A percentile compares a stretch with the other conserved stretches of the same genome.
These are phyloP conservation scores for Penicillium cataractarum DNA, from an alignment of 495 filamentous ascomycete species.

Conservation along the genomic window DNA sequence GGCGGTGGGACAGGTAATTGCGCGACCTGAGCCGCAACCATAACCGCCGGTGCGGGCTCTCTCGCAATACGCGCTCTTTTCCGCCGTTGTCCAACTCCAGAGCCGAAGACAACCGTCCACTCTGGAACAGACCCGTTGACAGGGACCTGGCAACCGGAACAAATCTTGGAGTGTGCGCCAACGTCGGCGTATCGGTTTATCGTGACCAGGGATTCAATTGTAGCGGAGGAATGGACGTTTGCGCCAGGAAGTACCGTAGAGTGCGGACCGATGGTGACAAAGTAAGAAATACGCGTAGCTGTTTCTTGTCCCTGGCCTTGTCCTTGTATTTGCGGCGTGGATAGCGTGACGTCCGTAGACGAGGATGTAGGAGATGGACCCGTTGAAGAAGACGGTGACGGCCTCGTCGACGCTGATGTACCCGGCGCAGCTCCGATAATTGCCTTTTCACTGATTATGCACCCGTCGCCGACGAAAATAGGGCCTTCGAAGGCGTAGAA, in stretches of 20 bases:
- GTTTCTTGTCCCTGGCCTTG: conserved; percentile 20
- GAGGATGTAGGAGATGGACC: conserved; percentile 18
- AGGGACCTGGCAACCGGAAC: conserved; percentile 40
- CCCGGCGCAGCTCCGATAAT: conserved; percentile 56
- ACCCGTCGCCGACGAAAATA: conserved; percentile 71
- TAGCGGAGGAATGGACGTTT: conserved; percentile 39
- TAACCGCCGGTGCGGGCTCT: conserved; percentile 26
- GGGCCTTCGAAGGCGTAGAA: conserved; percentile 70
- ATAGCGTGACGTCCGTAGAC: conserved; percentile 1
- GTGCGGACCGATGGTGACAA: conserved; percentile 40
- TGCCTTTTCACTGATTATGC: conserved; percentile 76
- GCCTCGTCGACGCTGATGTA: conserved; percentile 15
- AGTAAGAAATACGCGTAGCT: conserved; percentile 39
- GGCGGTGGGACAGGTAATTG: conserved; percentile 26
- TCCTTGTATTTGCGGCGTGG: not conserved
- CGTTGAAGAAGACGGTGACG: conserved; percentile 10
- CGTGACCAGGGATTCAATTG: conserved; percentile 39
- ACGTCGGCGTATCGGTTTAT: conserved; percentile 37
- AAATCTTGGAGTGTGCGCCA: conserved; percentile 47
- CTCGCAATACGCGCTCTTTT: conserved; percentile 33
- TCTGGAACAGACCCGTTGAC: conserved; percentile 34
- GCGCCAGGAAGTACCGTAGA: conserved; percentile 40
- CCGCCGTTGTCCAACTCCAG: conserved; percentile 39
- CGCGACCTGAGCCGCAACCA: conserved; percentile 25
- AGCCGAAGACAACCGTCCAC: conserved; percentile 51